These are phyloP conservation scores for Tetramitus jugosus DNA, from an alignment of 208 protist genomes.

Conservation along the genomic window DNA sequence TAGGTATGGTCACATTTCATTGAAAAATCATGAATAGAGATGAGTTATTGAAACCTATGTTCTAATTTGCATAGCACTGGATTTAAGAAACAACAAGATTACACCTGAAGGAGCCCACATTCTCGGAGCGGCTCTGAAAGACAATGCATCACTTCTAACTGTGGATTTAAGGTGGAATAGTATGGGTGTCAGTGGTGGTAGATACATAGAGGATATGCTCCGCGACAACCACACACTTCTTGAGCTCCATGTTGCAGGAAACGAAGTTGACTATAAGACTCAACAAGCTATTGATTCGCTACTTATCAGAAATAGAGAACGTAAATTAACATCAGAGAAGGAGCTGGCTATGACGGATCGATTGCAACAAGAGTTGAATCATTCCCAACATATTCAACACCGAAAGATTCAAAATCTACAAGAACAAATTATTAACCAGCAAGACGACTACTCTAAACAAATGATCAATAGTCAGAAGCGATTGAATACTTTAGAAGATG, in stretches of 20 bases:
- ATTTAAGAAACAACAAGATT: slow-evolving; percentile 18
- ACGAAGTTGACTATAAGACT: slow-evolving; percentile 5
- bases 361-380: background rate
- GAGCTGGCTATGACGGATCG: background rate
- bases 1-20: too few species aligned
- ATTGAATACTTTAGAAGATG: background rate
- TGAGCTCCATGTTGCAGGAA: background rate
- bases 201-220: background rate
- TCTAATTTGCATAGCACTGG: too few species aligned
- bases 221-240: background rate
- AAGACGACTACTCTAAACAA: background rate
- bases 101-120: background rate
- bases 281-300: background rate
- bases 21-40: too few species aligned
- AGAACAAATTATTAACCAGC: background rate
- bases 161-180: slow-evolving; percentile 11
- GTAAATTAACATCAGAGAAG: background rate
- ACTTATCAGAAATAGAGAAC: background rate
- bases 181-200: background rate
- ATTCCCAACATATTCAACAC: background rate
- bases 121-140: background rate
- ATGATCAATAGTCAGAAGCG: background rate
- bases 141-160: background rate
- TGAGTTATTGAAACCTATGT: too few species aligned
- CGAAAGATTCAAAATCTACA: background rate